Conservation (phyloP, 768 basidiomycete species). For the Lanmaoa pseudosensibilis region DNA sequence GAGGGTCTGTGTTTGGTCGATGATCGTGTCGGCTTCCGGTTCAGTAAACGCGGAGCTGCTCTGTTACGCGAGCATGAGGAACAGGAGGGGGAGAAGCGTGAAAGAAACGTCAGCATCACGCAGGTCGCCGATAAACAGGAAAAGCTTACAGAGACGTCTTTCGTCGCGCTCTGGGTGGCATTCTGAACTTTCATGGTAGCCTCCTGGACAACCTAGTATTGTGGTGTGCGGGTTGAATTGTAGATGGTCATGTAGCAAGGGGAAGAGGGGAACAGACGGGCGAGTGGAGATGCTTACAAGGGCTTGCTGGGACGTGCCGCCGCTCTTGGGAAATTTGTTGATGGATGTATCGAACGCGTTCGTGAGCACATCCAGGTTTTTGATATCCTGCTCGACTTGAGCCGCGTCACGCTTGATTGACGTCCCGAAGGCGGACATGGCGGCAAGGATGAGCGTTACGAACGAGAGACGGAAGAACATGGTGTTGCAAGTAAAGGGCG, state of each 20-base stretch:
- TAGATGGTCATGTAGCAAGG: background rate
- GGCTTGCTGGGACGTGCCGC: accelerated
- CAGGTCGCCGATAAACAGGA: background rate
- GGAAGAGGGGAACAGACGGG: background rate
- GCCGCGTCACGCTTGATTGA: conserved; percentile 7
- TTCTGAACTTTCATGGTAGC: accelerated
- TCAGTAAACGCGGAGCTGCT: background rate
- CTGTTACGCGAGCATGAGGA: background rate
- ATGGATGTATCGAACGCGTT: background rate
- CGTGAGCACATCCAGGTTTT: accelerated
- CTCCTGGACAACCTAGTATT: background rate
- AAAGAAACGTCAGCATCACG: background rate
- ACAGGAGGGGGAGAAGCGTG: background rate
- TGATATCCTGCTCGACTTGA: background rate
- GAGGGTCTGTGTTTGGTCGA: accelerated
- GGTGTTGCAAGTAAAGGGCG: background rate
- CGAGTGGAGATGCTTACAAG: background rate
- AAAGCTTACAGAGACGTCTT: background rate
- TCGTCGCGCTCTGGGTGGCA: accelerated
- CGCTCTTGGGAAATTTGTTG: background rate
- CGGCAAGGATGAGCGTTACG: conserved; percentile 10
- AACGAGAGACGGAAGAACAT: conserved; percentile 17
- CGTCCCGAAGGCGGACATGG: conserved; percentile 7
- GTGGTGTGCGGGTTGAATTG: background rate
- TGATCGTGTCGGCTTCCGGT: background rate